Percentiles rank a stretch among this genome's conserved stretches.
Conservation (phyloP, 2,329 filamentous ascomycete genomes). For the Aureobasidium musti region DNA sequence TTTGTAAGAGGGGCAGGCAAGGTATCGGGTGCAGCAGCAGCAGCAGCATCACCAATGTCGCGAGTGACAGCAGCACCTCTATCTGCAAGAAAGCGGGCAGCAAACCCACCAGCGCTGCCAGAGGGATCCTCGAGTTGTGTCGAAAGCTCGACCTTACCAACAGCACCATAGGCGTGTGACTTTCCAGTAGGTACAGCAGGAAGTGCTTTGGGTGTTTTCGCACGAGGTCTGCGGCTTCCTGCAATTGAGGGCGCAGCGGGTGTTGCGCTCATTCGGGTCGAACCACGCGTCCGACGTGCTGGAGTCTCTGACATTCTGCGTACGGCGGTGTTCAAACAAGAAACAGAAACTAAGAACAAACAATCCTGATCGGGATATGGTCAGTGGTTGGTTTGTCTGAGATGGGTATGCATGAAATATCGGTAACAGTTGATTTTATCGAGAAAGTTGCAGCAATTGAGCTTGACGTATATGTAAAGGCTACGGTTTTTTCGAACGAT, state of each 20-base stretch:
- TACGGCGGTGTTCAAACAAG: not conserved
- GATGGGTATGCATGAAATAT: not conserved
- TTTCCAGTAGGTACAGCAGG: slow-evolving; percentile 32
- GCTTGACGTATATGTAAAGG: not conserved
- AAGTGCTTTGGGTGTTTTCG: slow-evolving; percentile 33
- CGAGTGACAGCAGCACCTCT: slow-evolving; percentile 23
- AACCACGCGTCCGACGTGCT: slow-evolving; percentile 33
- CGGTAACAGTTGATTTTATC: not conserved
- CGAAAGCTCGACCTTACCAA: slow-evolving; percentile 40
- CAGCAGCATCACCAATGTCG: slow-evolving; percentile 50
- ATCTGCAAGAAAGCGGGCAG: slow-evolving; percentile 13
- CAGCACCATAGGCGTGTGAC: slow-evolving; percentile 44
- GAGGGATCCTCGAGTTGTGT: slow-evolving; percentile 36
- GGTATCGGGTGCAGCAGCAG: not conserved
- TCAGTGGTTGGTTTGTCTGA: not conserved
- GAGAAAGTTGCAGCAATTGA: not conserved
- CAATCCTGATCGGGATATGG: not conserved
- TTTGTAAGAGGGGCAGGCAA: not conserved
- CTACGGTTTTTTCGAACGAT: not conserved
- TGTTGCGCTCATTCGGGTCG: slow-evolving; percentile 36
- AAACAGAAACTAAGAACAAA: not conserved
- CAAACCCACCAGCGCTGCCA: slow-evolving; percentile 25
- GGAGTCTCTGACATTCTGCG: slow-evolving; percentile 36
- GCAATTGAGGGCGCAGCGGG: slow-evolving; percentile 30
- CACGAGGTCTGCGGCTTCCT: slow-evolving; percentile 22